phyloP scores from a whole-genome alignment of 306 rosid species.

The Medicago ruthenica region DNA sequence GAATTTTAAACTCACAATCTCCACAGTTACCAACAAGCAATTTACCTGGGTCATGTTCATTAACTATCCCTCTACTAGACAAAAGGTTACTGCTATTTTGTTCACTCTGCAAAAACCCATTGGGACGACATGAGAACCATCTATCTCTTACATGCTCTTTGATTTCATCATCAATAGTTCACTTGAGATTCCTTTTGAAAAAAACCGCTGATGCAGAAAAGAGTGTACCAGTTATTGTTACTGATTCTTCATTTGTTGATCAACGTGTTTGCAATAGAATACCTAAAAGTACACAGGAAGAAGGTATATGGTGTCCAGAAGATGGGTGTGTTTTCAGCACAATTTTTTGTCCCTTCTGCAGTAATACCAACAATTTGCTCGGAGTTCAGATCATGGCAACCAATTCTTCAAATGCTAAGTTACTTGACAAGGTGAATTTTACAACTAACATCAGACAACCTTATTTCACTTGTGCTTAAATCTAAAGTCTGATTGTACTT shows the following conservation, averaged over 20 bases:
- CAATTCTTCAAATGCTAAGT: slow-evolving; percentile 69
- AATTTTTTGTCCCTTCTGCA: slow-evolving; percentile 84
- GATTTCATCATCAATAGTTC: slow-evolving; percentile 58
- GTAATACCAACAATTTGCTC: slow-evolving; percentile 53
- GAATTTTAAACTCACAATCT: slow-evolving; percentile 44
- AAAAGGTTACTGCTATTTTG: slow-evolving; percentile 65
- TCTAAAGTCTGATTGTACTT: slow-evolving; percentile 11
- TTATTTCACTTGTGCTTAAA: slow-evolving; percentile 36
- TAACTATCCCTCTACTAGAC: slow-evolving; percentile 53
- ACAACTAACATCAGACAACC: slow-evolving; percentile 28
- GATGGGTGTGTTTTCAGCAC: slow-evolving; percentile 86
- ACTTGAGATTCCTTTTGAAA: slow-evolving; percentile 62
- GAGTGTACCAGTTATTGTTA: slow-evolving; percentile 60
- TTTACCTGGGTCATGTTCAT: slow-evolving; percentile 42
- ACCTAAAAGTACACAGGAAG: slow-evolving; percentile 48
- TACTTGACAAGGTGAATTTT: slow-evolving; percentile 72
- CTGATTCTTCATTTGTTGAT: slow-evolving; percentile 66
- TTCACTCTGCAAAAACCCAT: slow-evolving; percentile 73
- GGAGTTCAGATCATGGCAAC: slow-evolving; percentile 88
- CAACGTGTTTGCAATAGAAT: slow-evolving; percentile 53
- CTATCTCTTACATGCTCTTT: slow-evolving; percentile 64
- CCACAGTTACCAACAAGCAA: slow-evolving; percentile 40
- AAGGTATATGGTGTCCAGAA: slow-evolving; percentile 78
- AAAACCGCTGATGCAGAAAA: slow-evolving; percentile 43
- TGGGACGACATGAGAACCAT: slow-evolving; percentile 77